Base-by-base conservation (phyloP, 2,329 filamentous ascomycete genomes). In the Sporothrix protearum region DNA sequence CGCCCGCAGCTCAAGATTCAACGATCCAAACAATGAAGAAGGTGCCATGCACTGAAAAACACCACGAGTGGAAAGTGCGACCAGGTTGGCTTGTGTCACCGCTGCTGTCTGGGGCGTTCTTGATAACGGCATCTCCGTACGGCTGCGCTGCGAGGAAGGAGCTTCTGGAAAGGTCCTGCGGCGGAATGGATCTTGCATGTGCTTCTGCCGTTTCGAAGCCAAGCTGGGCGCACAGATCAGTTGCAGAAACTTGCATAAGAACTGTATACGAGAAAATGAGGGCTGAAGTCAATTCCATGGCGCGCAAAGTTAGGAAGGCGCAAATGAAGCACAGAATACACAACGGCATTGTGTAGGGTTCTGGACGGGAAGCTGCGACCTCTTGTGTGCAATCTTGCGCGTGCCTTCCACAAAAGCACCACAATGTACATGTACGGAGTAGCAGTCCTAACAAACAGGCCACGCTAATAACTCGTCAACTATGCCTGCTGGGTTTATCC, bases 91-190 rank as follows among this genome's bases (percentile, higher is more conserved):
- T 36, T 67, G 69, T 71, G 61, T 67, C 12, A 59, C 61, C 10
- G 59, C 19, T 42, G 49, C 49, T 69, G 68, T 55, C 33, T 53
- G 69, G 64, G 45, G 69, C 57, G 69, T 64, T 70, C 22, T 53
- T 66, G 45, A 70, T 66, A 57, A 55, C 69, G 69, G 69, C 69
- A 66, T 66, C 69, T 55, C 69, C 59, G 69, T 53, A 30, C 30
- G 10, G 57, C 42, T 53, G 68, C 42, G 45, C 42, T 39, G 42
- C 39, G 28, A 33, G 36, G 39, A 22, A 42, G 30, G 64, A 67
- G 19, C 51, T 30, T 57, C 67, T 47, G 33, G 67, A 69, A 69
- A 30, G 19, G 51, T 45, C 67, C 7, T 69, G n/a, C 22, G 47
- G 66, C 25, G 9, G 42, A 36, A 25, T 28, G 12, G 12, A 9